Percentiles rank a stretch among this genome's conserved stretches.
Conservation (phyloP, 2,329 filamentous ascomycete species). For the Alternaria sp. region DNA sequence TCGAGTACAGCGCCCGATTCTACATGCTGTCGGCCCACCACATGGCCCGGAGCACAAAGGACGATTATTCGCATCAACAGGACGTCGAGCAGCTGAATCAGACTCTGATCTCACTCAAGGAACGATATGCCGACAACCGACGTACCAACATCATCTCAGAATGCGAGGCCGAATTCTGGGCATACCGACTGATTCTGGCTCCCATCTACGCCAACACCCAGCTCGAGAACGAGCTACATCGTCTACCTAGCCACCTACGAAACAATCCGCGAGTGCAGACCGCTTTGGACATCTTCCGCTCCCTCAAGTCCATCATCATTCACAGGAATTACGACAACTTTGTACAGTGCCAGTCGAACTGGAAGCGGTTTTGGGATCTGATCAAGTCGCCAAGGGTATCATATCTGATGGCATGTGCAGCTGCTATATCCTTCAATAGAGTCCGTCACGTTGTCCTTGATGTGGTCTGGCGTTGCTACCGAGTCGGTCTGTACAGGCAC, state of each 20-base stretch:
- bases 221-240: constrained; percentile 66
- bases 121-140: constrained; percentile 55
- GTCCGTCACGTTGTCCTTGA: constrained; percentile 65
- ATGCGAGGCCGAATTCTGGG: constrained; percentile 70
- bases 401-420: constrained; percentile 70
- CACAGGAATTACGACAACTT: constrained; percentile 59
- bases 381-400: constrained; percentile 64
- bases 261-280: constrained; percentile 63
- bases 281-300: constrained; percentile 65
- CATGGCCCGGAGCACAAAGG: constrained; percentile 56
- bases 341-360: constrained; percentile 66
- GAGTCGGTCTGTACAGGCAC: constrained; percentile 60
- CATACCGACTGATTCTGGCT: constrained; percentile 65
- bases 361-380: constrained; percentile 65
- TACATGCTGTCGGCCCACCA: constrained; percentile 70
- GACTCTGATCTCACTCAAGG: constrained; percentile 68
- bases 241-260: constrained; percentile 61
- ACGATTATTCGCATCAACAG: constrained; percentile 61
- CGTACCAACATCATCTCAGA: constrained; percentile 57
- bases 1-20: constrained; percentile 70
- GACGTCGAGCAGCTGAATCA: constrained; percentile 71
- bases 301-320: constrained; percentile 63
- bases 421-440: constrained; percentile 68
- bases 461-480: constrained; percentile 63
- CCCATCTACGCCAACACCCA: constrained; percentile 57